These are phyloP conservation scores for Paracamarosporium sp. DNA, from an alignment of 2,329 filamentous ascomycete species.

Conservation along the genomic window DNA sequence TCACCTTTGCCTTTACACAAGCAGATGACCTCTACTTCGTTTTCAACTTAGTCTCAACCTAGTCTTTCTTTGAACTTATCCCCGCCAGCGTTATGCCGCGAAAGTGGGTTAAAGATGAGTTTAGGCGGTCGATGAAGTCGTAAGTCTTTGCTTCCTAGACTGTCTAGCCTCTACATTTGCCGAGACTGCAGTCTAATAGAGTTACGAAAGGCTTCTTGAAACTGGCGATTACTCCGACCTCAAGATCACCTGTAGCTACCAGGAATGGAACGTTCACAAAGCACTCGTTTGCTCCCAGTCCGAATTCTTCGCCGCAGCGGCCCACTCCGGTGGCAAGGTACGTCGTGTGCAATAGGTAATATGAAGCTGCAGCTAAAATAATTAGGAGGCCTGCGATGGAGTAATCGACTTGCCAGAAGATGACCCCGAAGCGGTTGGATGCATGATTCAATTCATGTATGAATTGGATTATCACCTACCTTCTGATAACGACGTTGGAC, in stretches of 20 bases:
- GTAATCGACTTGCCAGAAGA: conserved; percentile 13
- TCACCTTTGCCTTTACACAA: not conserved
- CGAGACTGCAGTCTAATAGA: not conserved
- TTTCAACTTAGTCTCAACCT: no score
- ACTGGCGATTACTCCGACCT: conserved; percentile 18
- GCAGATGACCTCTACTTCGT: not conserved
- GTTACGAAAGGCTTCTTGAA: not conserved
- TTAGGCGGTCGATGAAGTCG: conserved; percentile 2
- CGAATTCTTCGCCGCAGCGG: conserved; percentile 9
- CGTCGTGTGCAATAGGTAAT: not conserved
- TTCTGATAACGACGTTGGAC: conserved; percentile 1
- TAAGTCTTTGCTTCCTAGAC: not conserved
- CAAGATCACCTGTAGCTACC: conserved; percentile 13
- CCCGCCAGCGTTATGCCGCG: not conserved
- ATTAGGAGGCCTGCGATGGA: conserved; percentile 8
- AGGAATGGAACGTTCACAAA: conserved; percentile 16
- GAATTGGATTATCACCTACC: conserved; percentile 7
- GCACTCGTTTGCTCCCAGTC: conserved; percentile 11
- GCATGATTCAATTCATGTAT: conserved; percentile 18
- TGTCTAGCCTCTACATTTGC: not conserved
- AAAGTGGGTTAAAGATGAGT: not conserved
- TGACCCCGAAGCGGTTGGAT: conserved; percentile 15
- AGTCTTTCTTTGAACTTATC: no score
- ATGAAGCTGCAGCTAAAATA: not conserved
- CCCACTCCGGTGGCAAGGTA: conserved; percentile 10